Base-by-base conservation (phyloP, 768 basidiomycete genomes). In the Tulasnella sp. region DNA sequence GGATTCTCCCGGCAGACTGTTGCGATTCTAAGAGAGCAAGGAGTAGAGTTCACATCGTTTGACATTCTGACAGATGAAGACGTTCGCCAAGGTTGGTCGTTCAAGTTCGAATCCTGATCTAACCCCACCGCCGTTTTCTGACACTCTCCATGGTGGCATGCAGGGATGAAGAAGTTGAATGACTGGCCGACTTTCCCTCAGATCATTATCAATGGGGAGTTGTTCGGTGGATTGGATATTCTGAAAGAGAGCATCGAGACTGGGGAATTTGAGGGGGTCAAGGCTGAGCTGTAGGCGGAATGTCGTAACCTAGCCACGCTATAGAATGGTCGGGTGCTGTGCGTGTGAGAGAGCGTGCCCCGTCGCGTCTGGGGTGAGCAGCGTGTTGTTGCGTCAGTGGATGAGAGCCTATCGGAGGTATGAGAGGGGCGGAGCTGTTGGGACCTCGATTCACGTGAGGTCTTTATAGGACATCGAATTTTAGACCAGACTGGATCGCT, bases 171-270 rank as follows among this genome's bases (percentile, higher is more conserved):
- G 85, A 88, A 86, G 79, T 82, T 94, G 79, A 96, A 96, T 82
- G 88, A 95, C 79, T 96, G 95, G 95, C 95, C 95, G 0, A 97
- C 93, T 4, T 94, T 89, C 86, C 93, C 93, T 3, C 93, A 95
- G 82, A 86, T 97, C 29, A 92, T 96, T 80, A 86, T 95, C 73
- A 90, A 93, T 3, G 96, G 98, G 29, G 95, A 98, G 83, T 88
- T 99, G 23, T 91, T 98, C 20, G 97, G 97, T n/a, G 97, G 97
- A 5, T 85, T 99, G 74, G 97, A 99, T 83, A 91, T 99, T 74
- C 89, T 96, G 32, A 89, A 90, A 83, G 97, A 98, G 85, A 93
- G 96, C 93, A 89, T 88, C 18, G 89, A 91, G 42, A 91, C 82
- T 78, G 94, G 92, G 29, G 96, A 98, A 84, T 88, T 96, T 78